phyloP scores from a whole-genome alignment of 257 asterid genomes.

The Solanum pimpinellifolium region DNA sequence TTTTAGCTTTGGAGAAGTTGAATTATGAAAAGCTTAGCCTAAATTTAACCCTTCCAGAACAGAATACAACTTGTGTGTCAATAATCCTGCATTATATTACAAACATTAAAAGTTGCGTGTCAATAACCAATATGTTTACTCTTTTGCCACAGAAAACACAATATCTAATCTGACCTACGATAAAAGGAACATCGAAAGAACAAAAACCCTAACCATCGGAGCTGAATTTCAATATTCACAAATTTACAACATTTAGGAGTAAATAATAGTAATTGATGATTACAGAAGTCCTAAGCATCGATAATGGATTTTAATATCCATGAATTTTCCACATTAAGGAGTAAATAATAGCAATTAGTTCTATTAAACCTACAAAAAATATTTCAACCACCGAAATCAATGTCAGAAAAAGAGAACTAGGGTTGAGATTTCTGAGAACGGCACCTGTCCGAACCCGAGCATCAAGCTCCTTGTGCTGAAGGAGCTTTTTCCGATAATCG shows the following conservation, averaged over 20 bases:
- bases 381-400: not conserved
- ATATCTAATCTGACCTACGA: not conserved
- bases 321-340: not conserved
- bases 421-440: not conserved
- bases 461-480: constrained; percentile 59
- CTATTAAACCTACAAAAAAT: not conserved
- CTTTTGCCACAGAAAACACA: not conserved
- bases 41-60: not conserved
- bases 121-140: not conserved
- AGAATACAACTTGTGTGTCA: not conserved
- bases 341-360: not conserved
- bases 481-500: constrained; percentile 61
- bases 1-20: not conserved
- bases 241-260: not conserved
- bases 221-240: not conserved
- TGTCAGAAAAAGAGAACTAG: not conserved
- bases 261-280: not conserved
- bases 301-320: not conserved
- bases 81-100: not conserved
- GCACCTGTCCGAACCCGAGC: constrained; percentile 65
- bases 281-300: not conserved
- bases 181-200: not conserved
- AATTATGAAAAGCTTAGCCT: not conserved
- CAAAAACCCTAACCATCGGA: not conserved
- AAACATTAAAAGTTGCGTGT: not conserved